Percentiles rank a stretch among this genome's conserved stretches.
phyloP scores from a whole-genome alignment of 2,329 filamentous ascomycete genomes.

The Aspergillus terreus region DNA sequence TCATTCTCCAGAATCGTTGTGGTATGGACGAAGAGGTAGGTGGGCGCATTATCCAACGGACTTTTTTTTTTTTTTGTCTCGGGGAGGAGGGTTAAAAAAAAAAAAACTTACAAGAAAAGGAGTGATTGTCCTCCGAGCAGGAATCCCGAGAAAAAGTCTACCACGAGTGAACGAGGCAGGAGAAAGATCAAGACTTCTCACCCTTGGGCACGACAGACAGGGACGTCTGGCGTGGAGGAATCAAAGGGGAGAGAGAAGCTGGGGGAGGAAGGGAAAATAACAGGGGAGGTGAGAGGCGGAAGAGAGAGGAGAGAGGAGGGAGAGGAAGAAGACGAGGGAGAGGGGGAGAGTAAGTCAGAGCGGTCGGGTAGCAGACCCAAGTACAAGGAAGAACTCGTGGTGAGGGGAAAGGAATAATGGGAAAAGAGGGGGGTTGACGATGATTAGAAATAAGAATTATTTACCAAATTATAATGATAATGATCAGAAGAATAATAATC shows the following conservation, averaged over 20 bases:
- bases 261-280: conserved; percentile 17
- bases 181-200: conserved; percentile 16
- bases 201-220: conserved; percentile 21
- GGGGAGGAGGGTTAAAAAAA: conserved; percentile 1
- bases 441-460: conserved; percentile 13
- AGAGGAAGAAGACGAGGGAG: conserved; percentile 20
- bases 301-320: conserved; percentile 15
- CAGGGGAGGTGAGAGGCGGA: conserved; percentile 19
- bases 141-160: conserved; percentile 21
- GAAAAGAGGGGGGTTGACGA: conserved; percentile 9
- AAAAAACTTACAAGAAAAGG: conserved; percentile 27
- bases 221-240: conserved; percentile 17
- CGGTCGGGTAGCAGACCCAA: conserved; percentile 11
- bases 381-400: background rate
- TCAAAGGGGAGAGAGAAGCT: conserved; percentile 18
- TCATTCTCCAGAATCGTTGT: background rate
- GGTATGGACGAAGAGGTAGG: background rate
- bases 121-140: conserved; percentile 19
- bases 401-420: conserved; percentile 11
- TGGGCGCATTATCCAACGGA: background rate
- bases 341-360: conserved; percentile 14
- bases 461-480: too few species aligned
- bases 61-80: background rate
- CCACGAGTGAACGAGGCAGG: conserved; percentile 36
- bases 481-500: background rate